Evolutionary conservation across 1,284 basidiomycete genomes (phyloP).

Genomic region (Dichomitus squalens): DNA sequence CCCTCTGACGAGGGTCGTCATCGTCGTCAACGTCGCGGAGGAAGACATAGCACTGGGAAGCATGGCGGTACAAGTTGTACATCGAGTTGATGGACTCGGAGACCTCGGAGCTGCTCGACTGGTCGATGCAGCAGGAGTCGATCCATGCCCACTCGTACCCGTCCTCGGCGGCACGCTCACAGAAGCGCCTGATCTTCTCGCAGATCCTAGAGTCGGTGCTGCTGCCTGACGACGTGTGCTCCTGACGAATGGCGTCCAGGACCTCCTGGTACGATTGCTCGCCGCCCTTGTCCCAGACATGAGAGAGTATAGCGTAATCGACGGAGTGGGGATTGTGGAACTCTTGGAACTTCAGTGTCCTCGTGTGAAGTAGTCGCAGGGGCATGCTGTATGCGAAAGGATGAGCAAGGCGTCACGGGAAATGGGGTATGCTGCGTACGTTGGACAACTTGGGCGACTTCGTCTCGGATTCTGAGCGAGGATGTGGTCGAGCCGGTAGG

Average conservation of each 20-base stretch:
- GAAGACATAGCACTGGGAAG: conserved; percentile 2
- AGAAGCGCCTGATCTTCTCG: background rate
- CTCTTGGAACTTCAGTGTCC: background rate
- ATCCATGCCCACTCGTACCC: conserved; percentile 3
- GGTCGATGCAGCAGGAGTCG: too few species aligned
- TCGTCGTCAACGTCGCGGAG: conserved; percentile 1
- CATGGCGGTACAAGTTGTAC: background rate
- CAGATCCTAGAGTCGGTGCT: background rate
- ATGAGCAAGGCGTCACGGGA: too few species aligned
- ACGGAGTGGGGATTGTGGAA: background rate
- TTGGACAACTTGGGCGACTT: too few species aligned
- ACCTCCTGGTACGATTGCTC: background rate
- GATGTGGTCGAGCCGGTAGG: too few species aligned
- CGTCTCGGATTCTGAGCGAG: too few species aligned
- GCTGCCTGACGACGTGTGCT: too few species aligned
- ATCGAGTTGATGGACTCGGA: too few species aligned
- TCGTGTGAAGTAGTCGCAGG: conserved; percentile 19
- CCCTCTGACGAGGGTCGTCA: background rate
- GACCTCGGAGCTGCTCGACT: too few species aligned
- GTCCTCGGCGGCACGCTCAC: background rate
- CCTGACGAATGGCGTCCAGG: background rate
- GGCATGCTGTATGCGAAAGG: conserved; percentile 35
- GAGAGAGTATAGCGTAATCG: conserved; percentile 3
- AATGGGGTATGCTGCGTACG: too few species aligned
- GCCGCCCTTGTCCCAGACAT: background rate